Conservation (phyloP, 306 rosid species). For the Calophaca sinica region DNA sequence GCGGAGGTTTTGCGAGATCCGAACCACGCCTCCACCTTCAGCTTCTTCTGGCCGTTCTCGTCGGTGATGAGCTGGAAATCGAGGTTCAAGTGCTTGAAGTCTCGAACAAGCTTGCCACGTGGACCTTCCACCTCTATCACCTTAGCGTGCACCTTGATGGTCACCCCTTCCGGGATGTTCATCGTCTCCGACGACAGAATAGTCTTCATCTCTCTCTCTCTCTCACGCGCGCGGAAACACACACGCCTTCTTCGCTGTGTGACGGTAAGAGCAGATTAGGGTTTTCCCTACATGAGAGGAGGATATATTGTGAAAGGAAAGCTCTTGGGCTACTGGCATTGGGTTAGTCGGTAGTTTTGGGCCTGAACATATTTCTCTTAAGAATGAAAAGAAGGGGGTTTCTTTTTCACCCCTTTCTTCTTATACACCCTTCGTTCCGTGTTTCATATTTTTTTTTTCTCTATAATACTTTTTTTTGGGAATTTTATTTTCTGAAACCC, state of each 20-base stretch:
- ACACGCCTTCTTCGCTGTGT: neutral
- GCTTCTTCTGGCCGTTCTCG: conserved; percentile 57
- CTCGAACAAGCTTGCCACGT: conserved; percentile 74
- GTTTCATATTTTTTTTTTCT: too few relatives aligned
- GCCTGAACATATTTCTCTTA: neutral
- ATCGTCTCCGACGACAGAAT: conserved; percentile 70
- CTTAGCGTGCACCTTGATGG: conserved; percentile 74
- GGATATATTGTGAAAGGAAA: neutral
- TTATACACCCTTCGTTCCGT: too few relatives aligned
- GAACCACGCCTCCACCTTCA: conserved; percentile 77
- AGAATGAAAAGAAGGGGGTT: too few relatives aligned
- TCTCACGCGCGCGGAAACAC: neutral
- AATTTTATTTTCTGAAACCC: too few relatives aligned
- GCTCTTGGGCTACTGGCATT: neutral
- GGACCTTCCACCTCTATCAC: conserved; percentile 86
- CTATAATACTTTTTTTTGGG: too few relatives aligned
- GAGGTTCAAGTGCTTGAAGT: conserved; percentile 81
- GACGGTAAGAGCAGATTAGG: conserved; percentile 1
- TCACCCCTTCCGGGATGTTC: conserved; percentile 83
- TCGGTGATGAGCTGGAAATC: conserved; percentile 75
- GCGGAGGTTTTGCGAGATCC: conserved; percentile 84
- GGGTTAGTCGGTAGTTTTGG: neutral
- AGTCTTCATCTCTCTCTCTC: conserved; percentile 64
- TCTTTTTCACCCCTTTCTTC: too few relatives aligned
- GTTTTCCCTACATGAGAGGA: neutral